A percentile compares a stretch with the other conserved stretches of the same genome.
Evolutionary conservation across 352 stramenopile genomes (phyloP).

Genomic region (Phytophthora capsici): DNA sequence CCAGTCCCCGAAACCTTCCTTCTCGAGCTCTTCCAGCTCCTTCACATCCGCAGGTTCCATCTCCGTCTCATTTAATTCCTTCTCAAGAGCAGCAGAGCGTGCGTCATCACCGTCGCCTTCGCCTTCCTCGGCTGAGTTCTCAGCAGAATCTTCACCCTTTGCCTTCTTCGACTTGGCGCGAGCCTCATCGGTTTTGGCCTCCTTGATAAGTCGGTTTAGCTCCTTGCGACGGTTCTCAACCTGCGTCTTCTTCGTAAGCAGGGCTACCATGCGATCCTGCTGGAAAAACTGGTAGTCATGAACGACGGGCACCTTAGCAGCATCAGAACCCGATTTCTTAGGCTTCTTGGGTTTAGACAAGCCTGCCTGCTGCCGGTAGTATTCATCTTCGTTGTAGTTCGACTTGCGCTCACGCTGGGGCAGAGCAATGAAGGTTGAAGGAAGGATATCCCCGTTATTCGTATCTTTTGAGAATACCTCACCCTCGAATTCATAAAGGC

Average conservation of each 20-base stretch:
- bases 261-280: constrained; percentile 83
- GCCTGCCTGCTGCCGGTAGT: constrained; percentile 91
- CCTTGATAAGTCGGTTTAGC: constrained; percentile 80
- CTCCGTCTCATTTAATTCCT: constrained; percentile 80
- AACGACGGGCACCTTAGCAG: constrained; percentile 90
- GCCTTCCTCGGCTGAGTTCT: constrained; percentile 73
- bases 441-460: constrained; percentile 76
- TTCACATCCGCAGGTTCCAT: constrained; percentile 72
- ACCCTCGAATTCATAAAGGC: constrained; percentile 90
- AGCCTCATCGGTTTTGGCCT: constrained; percentile 84
- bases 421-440: constrained; percentile 91
- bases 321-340: constrained; percentile 86
- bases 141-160: constrained; percentile 70
- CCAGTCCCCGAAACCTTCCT: constrained; percentile 97
- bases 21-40: constrained; percentile 77
- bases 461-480: constrained; percentile 91
- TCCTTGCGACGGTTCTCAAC: constrained; percentile 92
- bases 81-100: constrained; percentile 73
- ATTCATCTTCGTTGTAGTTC: constrained; percentile 98
- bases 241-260: constrained; percentile 88
- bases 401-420: constrained; percentile 88
- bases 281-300: constrained; percentile 98
- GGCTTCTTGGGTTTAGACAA: constrained; percentile 88
- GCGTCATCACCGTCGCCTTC: constrained; percentile 46
- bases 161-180: constrained; percentile 72